Evolutionary conservation across 164 flowering plant genomes (phyloP).

Genomic region (Vitis cinerea): DNA sequence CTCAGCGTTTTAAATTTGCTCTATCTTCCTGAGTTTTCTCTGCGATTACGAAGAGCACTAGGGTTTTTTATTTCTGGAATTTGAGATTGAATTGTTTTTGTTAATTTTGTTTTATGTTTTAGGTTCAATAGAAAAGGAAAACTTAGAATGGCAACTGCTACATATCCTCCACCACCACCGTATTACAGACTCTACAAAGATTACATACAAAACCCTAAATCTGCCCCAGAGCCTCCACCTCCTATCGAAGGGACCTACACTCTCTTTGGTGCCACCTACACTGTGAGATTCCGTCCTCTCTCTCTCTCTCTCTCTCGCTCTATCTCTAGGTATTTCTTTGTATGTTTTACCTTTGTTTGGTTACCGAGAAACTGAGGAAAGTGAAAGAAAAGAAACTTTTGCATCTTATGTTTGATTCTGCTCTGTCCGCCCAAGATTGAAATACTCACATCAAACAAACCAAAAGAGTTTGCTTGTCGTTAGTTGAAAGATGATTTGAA

Average conservation of each 20-base stretch:
- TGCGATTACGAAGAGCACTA: too few species aligned
- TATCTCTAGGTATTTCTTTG: not conserved
- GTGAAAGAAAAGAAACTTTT: too few species aligned
- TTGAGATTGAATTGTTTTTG: too few species aligned
- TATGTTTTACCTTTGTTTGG: not conserved
- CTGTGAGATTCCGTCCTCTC: conserved; percentile 37
- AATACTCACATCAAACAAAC: too few species aligned
- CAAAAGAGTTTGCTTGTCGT: too few species aligned
- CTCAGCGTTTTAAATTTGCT: too few species aligned
- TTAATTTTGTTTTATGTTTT: not conserved
- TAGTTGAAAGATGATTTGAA: too few species aligned
- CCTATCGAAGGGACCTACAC: conserved; percentile 80
- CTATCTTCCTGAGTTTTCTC: too few species aligned
- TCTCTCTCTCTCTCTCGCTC: not conserved
- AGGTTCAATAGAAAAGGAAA: not conserved
- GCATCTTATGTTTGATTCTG: too few species aligned
- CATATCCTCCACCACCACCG: conserved; percentile 98
- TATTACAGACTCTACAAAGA: conserved; percentile 87
- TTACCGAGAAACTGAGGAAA: too few species aligned
- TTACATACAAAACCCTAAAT: conserved; percentile 53
- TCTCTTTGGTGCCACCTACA: conserved; percentile 74
- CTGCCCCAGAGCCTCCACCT: conserved; percentile 88
- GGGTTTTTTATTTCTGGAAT: too few species aligned
- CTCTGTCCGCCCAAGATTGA: too few species aligned
- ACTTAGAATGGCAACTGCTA: conserved; percentile 53